A percentile compares a stretch with the other conserved stretches of the same genome.
phyloP scores from a whole-genome alignment of 345 rosid species.

The Tarenaya hassleriana region DNA sequence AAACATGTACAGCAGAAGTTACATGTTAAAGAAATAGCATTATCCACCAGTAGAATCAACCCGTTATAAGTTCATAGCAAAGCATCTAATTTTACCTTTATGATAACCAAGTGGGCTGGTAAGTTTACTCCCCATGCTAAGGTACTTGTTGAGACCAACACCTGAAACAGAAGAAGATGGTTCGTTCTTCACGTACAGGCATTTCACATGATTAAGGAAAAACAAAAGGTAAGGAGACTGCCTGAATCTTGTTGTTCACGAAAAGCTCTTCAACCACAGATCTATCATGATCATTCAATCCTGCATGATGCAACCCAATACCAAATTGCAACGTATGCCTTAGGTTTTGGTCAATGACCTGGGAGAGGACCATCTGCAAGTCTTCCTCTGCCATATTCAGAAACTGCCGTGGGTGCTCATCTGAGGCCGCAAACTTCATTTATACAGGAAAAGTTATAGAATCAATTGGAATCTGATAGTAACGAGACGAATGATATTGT shows the following conservation, averaged over 20 bases:
- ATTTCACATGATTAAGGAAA: constrained; percentile 1
- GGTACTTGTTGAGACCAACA: constrained; percentile 92
- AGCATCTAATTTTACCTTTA: constrained; percentile 51
- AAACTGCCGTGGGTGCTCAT: constrained; percentile 89
- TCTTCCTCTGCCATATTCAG: constrained; percentile 77
- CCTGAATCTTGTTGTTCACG: constrained; percentile 96
- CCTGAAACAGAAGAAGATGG: constrained; percentile 40
- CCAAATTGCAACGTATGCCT: constrained; percentile 96
- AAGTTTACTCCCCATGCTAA: constrained; percentile 98
- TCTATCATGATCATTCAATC: constrained; percentile 89
- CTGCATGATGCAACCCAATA: constrained; percentile 96
- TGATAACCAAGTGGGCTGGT: constrained; percentile 96
- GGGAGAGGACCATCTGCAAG: constrained; percentile 91
- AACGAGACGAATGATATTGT: neutral
- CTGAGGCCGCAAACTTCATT: constrained; percentile 86
- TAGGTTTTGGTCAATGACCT: constrained; percentile 86
- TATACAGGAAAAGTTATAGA: constrained; percentile 17
- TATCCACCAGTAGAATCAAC: constrained; percentile 3
- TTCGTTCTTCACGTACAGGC: neutral
- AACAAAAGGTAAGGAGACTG: constrained; percentile 22
- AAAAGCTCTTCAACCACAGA: constrained; percentile 94
- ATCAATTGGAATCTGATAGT: constrained; percentile 6
- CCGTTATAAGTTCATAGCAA: constrained; percentile 12
- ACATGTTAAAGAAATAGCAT: neutral
- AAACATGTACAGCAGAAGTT: neutral